phyloP scores from a whole-genome alignment of 306 rosid genomes.

The Rosa chinensis region DNA sequence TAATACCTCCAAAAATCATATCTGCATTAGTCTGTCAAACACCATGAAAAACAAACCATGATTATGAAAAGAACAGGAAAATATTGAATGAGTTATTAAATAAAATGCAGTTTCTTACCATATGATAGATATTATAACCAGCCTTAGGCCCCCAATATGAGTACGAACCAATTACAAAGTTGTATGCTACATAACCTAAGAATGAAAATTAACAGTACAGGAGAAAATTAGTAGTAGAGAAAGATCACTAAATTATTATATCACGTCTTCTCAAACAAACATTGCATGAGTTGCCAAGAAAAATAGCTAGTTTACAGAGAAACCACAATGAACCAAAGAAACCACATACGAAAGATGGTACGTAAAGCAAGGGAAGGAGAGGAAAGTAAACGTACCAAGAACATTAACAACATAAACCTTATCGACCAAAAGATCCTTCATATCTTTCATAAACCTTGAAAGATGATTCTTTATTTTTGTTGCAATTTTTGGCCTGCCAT shows the following conservation, averaged over 20 bases:
- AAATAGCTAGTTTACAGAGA: constrained; percentile 24
- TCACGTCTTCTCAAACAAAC: not conserved
- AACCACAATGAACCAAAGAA: constrained; percentile 12
- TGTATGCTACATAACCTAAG: constrained; percentile 69
- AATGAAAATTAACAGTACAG: constrained; percentile 17
- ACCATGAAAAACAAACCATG: constrained; percentile 8
- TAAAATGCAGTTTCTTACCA: constrained; percentile 49
- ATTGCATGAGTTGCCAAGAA: constrained; percentile 7
- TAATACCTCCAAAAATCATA: constrained; percentile 79
- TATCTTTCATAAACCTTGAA: constrained; percentile 51
- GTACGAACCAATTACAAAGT: constrained; percentile 79
- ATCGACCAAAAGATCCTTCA: constrained; percentile 61
- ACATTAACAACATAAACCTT: constrained; percentile 65
- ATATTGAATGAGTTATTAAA: not conserved
- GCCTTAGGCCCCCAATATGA: constrained; percentile 95
- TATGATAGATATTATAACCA: constrained; percentile 66
- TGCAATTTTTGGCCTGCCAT: constrained; percentile 40
- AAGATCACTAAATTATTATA: constrained; percentile 6
- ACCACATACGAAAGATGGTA: constrained; percentile 16
- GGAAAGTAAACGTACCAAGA: constrained; percentile 52
- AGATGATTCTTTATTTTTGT: constrained; percentile 28
- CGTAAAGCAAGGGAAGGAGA: constrained; percentile 20
- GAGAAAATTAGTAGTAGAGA: constrained; percentile 3
- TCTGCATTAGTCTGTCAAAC: constrained; percentile 68
- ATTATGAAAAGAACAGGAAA: constrained; percentile 17